phyloP scores from a whole-genome alignment of 2,329 filamentous ascomycete genomes.

The Alternaria metachromatica region DNA sequence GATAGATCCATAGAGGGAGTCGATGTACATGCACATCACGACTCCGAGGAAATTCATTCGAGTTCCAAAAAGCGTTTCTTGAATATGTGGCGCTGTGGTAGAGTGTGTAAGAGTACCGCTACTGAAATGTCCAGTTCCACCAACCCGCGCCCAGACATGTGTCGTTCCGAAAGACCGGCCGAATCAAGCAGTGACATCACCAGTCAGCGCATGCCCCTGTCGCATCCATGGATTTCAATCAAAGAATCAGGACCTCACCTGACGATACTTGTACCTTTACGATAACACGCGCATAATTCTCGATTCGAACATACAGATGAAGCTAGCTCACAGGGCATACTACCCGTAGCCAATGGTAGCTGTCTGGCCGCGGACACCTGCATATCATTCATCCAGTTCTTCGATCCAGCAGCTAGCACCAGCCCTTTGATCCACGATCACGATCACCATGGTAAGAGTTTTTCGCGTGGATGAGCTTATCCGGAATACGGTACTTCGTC shows the following conservation, averaged over 20 bases:
- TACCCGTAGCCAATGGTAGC: background rate
- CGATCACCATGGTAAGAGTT: no score
- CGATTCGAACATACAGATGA: background rate
- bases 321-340: background rate
- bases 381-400: background rate
- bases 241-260: background rate
- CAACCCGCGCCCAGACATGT: background rate
- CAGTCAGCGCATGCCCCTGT: background rate
- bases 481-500: background rate
- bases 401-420: background rate
- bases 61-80: no score
- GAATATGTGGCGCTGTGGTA: background rate
- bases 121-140: background rate
- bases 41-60: background rate
- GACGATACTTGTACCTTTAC: background rate
- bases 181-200: background rate
- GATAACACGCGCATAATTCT: background rate
- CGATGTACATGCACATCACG: background rate
- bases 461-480: background rate
- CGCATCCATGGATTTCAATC: background rate
- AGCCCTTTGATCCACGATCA: no score
- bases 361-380: background rate
- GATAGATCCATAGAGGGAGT: background rate
- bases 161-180: background rate
- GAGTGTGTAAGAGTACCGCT: background rate